A percentile compares a stretch with the other conserved stretches of the same genome.
These are phyloP conservation scores for carrot (Daucus carota) DNA, from an alignment of 129 eudicot genomes.

Conservation along the genomic window DNA sequence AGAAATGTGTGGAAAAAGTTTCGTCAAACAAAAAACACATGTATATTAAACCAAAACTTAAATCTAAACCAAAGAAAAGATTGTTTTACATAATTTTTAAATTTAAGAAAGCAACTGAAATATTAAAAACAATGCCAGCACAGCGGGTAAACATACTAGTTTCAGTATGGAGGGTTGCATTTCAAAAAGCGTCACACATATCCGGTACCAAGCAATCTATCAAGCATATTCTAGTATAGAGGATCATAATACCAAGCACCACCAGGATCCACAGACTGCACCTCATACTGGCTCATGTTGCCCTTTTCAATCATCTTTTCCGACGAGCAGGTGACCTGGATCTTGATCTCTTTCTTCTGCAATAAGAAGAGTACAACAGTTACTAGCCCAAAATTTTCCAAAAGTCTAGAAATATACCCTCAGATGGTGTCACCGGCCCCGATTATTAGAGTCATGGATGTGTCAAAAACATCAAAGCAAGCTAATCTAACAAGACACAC, in stretches of 20 bases:
- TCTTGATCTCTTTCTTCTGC: constrained; percentile 72
- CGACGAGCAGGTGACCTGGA: constrained; percentile 63
- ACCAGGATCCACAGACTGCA: not conserved
- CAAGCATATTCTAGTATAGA: too few relatives aligned
- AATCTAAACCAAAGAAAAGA: too few relatives aligned
- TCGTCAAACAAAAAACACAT: too few relatives aligned
- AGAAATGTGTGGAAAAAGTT: too few relatives aligned
- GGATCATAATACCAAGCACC: not conserved
- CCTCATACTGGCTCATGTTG: not conserved
- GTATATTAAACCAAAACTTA: too few relatives aligned
- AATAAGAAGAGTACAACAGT: constrained; percentile 16
- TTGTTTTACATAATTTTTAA: too few relatives aligned
- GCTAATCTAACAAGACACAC: not conserved
- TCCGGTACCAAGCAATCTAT: too few relatives aligned
- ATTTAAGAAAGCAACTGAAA: too few relatives aligned
- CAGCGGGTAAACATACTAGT: too few relatives aligned
- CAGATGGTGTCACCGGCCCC: constrained; percentile 24
- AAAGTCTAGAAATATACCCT: constrained; percentile 5
- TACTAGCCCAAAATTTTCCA: constrained; percentile 10
- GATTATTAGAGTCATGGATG: not conserved
- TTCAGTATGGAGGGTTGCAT: too few relatives aligned
- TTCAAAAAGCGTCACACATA: too few relatives aligned
- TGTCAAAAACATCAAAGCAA: constrained; percentile 11
- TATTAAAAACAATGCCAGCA: too few relatives aligned
- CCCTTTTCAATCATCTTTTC: constrained; percentile 26